phyloP scores from a whole-genome alignment of 768 basidiomycete species.

The Leucocoprinus sp. region DNA sequence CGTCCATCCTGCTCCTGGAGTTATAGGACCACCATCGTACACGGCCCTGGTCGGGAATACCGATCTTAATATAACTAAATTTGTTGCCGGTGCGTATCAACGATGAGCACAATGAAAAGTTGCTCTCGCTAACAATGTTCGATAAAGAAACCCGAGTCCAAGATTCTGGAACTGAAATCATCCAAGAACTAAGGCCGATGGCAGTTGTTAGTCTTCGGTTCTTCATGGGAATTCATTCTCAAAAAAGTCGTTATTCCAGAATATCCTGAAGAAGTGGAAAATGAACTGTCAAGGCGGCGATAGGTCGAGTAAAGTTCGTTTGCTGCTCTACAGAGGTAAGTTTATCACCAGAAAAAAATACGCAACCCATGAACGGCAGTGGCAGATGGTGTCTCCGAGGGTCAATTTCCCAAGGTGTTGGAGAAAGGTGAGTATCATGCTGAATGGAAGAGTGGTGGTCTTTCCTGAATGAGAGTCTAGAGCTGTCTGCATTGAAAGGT shows the following conservation, averaged over 20 bases:
- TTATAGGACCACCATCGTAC: conserved; percentile 64
- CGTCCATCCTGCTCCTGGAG: conserved; percentile 72
- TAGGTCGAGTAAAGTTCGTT: conserved; percentile 32
- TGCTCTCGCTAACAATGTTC: not conserved
- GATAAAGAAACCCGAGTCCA: conserved; percentile 36
- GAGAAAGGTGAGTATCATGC: conserved; percentile 42
- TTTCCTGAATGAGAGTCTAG: too few relatives aligned
- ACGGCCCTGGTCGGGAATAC: conserved; percentile 70
- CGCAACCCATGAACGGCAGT: too few relatives aligned
- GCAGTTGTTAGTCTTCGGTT: conserved; percentile 41
- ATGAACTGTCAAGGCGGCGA: conserved; percentile 41
- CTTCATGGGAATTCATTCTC: too few relatives aligned
- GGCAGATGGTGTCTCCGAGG: conserved; percentile 43
- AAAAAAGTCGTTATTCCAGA: conserved; percentile 24
- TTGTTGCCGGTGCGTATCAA: conserved; percentile 31
- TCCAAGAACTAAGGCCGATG: conserved; percentile 60
- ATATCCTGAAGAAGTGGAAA: conserved; percentile 46
- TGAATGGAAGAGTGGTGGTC: too few relatives aligned
- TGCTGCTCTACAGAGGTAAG: conserved; percentile 63
- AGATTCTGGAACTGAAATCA: conserved; percentile 55
- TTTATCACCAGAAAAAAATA: too few relatives aligned
- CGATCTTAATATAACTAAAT: conserved; percentile 62
- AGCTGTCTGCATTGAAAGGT: conserved; percentile 57
- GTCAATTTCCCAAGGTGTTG: conserved; percentile 41
- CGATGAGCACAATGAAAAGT: not conserved